Conservation (phyloP, 495 filamentous ascomycete genomes). For the Platismatia glauca region DNA sequence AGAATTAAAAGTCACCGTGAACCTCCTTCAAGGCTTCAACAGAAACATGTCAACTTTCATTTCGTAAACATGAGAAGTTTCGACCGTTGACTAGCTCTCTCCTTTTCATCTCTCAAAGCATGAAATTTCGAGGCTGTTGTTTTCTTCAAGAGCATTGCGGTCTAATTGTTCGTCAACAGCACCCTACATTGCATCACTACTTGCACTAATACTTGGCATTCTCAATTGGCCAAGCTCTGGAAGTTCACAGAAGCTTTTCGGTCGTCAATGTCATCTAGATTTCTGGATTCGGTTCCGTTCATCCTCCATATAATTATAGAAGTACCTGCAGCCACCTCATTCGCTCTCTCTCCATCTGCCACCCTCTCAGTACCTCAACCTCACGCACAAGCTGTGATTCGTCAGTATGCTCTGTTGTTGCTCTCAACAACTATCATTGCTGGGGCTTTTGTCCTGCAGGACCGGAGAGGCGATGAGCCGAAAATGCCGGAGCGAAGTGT, state of each 20-base stretch:
- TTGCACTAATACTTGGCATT: background rate
- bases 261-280: background rate
- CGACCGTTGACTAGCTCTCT: background rate
- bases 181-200: background rate
- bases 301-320: slow-evolving; percentile 30
- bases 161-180: background rate
- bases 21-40: no score
- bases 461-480: slow-evolving; percentile 10
- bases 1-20: background rate
- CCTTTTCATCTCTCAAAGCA: no score
- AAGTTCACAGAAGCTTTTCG: background rate
- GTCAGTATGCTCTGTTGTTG: slow-evolving; percentile 32
- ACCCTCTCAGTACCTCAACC: slow-evolving; percentile 26
- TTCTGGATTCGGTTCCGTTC: slow-evolving; percentile 19
- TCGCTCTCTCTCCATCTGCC: slow-evolving; percentile 27
- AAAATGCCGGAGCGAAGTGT: slow-evolving; percentile 15
- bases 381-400: slow-evolving; percentile 28
- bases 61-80: background rate
- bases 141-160: no score
- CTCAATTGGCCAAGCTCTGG: background rate
- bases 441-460: slow-evolving; percentile 22
- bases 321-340: slow-evolving; percentile 28
- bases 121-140: no score
- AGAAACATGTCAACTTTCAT: no score
- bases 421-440: slow-evolving; percentile 28